Evolutionary conservation across 371 early-diverging fungal species (phyloP).

Genomic region (Saksenaea oblongispora): DNA sequence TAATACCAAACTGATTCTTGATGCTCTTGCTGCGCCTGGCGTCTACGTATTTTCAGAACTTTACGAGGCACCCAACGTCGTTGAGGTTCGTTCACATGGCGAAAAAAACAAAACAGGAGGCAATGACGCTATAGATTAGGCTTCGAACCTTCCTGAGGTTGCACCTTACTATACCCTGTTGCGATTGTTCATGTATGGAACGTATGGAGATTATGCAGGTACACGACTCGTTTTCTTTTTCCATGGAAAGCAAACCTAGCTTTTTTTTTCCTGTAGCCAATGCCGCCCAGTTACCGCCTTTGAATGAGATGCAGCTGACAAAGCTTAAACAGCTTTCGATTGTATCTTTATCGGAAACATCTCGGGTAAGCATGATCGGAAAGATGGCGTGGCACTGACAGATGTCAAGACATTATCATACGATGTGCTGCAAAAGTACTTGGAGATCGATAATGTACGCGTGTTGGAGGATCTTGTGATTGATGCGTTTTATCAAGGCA

Average conservation of each 20-base stretch:
- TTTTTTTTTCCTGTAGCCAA: constrained; percentile 35
- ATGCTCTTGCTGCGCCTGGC: constrained; percentile 74
- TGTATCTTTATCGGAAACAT: constrained; percentile 68
- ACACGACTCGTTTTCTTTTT: constrained; percentile 3
- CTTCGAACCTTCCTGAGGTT: constrained; percentile 57
- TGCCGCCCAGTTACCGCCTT: constrained; percentile 54
- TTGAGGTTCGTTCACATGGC: constrained; percentile 50
- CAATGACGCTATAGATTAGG: constrained; percentile 37
- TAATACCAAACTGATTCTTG: constrained; percentile 70
- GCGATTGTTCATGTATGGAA: constrained; percentile 78
- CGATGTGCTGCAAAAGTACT: constrained; percentile 57
- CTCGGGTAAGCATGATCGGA: constrained; percentile 49
- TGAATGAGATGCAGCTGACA: constrained; percentile 61
- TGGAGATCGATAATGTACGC: constrained; percentile 75
- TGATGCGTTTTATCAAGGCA: constrained; percentile 79
- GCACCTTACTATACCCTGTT: constrained; percentile 63
- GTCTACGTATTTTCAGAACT: constrained; percentile 84
- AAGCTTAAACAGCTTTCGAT: constrained; percentile 80
- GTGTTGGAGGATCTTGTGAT: constrained; percentile 86
- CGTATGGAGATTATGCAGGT: constrained; percentile 80
- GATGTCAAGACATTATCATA: constrained; percentile 63
- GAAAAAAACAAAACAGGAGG: not conserved
- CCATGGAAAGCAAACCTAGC: not conserved
- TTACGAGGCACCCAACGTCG: constrained; percentile 69
- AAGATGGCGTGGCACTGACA: not conserved